These are phyloP conservation scores for Cladochytrium tenue DNA, from an alignment of 371 early-diverging fungal genomes.

Conservation along the genomic window DNA sequence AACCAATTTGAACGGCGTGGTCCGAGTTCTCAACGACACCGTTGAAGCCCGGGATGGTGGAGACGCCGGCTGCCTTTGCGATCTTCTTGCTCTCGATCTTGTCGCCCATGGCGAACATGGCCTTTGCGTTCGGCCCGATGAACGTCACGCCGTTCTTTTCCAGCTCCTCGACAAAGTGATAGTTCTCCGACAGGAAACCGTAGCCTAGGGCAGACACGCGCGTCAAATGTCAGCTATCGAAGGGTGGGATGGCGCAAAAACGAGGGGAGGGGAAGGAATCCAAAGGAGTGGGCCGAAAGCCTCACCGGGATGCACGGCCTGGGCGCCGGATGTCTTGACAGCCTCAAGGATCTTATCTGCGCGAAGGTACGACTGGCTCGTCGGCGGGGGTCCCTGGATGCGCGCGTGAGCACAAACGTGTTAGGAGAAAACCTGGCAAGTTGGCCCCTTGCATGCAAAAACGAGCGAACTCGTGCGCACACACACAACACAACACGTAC, in stretches of 20 bases:
- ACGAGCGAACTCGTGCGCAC: too few species aligned
- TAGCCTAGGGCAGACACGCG: slow-evolving; percentile 58
- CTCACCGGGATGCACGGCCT: slow-evolving; percentile 92
- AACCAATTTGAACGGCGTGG: slow-evolving; percentile 70
- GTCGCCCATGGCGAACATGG: slow-evolving; percentile 92
- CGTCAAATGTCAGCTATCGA: neutral
- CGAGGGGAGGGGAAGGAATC: neutral
- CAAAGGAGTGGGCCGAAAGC: neutral
- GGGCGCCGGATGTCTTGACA: slow-evolving; percentile 76
- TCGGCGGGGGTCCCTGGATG: slow-evolving; percentile 84
- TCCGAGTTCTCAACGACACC: slow-evolving; percentile 75
- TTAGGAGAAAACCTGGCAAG: too few species aligned
- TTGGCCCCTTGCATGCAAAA: too few species aligned
- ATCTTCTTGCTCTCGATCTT: slow-evolving; percentile 86
- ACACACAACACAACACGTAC: slow-evolving; percentile 44
- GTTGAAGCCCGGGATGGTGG: slow-evolving; percentile 87
- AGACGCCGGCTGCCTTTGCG: slow-evolving; percentile 67
- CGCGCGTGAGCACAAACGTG: too few species aligned
- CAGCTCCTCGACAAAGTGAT: slow-evolving; percentile 80
- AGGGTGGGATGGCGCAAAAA: neutral
- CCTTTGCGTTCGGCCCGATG: slow-evolving; percentile 85
- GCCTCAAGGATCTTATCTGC: slow-evolving; percentile 83
- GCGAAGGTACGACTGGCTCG: slow-evolving; percentile 82
- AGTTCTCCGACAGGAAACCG: slow-evolving; percentile 96
- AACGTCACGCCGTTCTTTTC: slow-evolving; percentile 72